These are phyloP conservation scores for Venturia oleaginea DNA, from an alignment of 2,329 filamentous ascomycete genomes.

Conservation along the genomic window DNA sequence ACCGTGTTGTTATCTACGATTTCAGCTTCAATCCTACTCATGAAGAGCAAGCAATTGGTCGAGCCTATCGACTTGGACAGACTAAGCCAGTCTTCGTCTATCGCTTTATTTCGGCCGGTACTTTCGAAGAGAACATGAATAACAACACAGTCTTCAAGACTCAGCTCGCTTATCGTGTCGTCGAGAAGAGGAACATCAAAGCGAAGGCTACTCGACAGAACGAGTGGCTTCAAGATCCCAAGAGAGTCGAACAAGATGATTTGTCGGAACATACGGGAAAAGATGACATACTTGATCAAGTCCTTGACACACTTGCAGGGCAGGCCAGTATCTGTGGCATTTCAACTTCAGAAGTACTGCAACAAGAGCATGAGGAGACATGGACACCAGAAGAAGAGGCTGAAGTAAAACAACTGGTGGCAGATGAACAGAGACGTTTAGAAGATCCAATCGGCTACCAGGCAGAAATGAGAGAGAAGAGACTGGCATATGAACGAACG, in stretches of 20 bases:
- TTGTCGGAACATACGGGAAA: not conserved
- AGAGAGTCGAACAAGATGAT: not conserved
- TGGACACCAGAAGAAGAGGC: not conserved
- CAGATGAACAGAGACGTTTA: not conserved
- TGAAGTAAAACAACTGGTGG: not conserved
- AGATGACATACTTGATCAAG: constrained; percentile 5
- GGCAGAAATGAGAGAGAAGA: not conserved
- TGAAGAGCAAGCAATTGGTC: constrained; percentile 80
- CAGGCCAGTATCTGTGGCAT: not conserved
- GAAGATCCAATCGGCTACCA: not conserved
- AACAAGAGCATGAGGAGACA: constrained; percentile 6
- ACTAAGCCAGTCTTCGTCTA: constrained; percentile 76
- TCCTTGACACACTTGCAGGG: constrained; percentile 5
- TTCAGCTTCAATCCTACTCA: constrained; percentile 70
- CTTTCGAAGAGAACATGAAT: constrained; percentile 66
- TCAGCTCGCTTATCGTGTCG: constrained; percentile 67
- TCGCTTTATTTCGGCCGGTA: constrained; percentile 67
- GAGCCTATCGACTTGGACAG: constrained; percentile 80
- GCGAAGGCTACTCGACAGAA: not conserved
- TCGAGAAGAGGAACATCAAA: constrained; percentile 63
- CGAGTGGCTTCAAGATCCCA: constrained; percentile 4
- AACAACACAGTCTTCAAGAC: constrained; percentile 73
- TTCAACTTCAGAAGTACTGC: not conserved
- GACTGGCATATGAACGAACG: not conserved
- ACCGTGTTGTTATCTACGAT: constrained; percentile 79